Base-by-base conservation (phyloP, 2,329 filamentous ascomycete species). In the Sporothrix humicola region DNA sequence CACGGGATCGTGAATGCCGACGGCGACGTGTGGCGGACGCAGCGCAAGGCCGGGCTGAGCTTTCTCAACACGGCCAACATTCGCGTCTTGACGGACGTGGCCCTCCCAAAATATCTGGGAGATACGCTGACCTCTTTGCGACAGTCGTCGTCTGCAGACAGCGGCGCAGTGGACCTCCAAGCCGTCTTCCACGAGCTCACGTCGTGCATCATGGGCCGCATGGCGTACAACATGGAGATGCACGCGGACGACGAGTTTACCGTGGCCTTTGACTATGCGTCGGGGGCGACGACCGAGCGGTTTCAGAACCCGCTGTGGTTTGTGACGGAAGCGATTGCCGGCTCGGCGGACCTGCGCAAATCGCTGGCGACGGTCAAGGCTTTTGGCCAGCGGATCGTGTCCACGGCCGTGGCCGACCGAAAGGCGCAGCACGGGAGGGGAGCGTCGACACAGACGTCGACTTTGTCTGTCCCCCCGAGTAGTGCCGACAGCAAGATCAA, bases 201-300 rank as follows among this genome's bases (percentile, higher is more conserved):
- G 1, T 91, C 89, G 26, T 85, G 88, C 73, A 78, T 91, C 31
- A 91, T 92, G 87, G 90, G 89, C n/a, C 85, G 85, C 75, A 90
- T 91, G 87, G 90, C 90, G 15, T 92, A 91, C 77, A 87, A 89
- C 78, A 91, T 91, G 88, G 88, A 91, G 76, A 90, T 91, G 83
- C 87, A 88, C 77, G 84, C 87, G 66, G 84, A 86, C 46, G 87
- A 91, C 74, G 85, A 86, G 1, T 91, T 92, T 78, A 87, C 87
- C 3, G 75, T 83, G 69, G 86, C 88, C 0, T 91, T 92, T 77
- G 89, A 91, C 75, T 85, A 87, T 75, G 89, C 89, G 2, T 91
- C 89, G 0, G 88, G 87, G 0, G 85, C 81, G 9, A 90, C 88
- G 0, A 87, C 88, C 2, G 84, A 88, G 69, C 85, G 90, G 4